Base-by-base conservation (phyloP, 768 basidiomycete species). In the Wakefieldia striispora region DNA sequence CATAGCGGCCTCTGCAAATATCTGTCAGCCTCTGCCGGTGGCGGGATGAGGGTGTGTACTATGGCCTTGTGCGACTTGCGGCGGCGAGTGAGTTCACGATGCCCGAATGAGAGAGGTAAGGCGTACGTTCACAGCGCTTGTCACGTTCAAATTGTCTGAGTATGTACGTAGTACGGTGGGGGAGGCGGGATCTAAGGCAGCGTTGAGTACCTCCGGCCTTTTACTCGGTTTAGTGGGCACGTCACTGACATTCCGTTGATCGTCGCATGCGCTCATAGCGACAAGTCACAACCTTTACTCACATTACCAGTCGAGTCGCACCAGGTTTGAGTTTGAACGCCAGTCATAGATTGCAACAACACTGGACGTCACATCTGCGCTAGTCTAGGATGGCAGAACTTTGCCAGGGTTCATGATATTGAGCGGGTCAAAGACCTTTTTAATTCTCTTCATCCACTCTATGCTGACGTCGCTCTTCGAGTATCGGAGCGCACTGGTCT, bases 391-490 rank as follows among this genome's bases (percentile, higher is more conserved):
- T 4, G 64, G 65, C 35, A 92, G 61, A 43, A 93, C 87, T 65
- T 93, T 93, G 27, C 88, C 86, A 1, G 93, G 95, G 62, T 94
- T 95, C 84, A 98, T 88, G 58, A 97, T 92, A 5, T 91, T 88
- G 29, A 81, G 77, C 4, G 91, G 91, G 69, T 98, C 95, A 66
- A 97, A 94, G 23, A 94, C 64, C 13, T 78, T 67, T 70, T 97
- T 97, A 62, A 99, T 83, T 69, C 78, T 84, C 70, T 80, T 87
- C 95, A 99, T 99, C 75, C 85, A 74, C 42, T 80, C 86, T 57
- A 97, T 87, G 63, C 87, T 91, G 20, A 82, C 78, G 8, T 76
- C 72, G 51, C 73, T 78, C 72, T 97, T 97, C 6, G 91, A 92
- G 70, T 97, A 98, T 34, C 78, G 78, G 19, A 98, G 80, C 14